Base-by-base conservation (phyloP, 2,329 filamentous ascomycete genomes). In the Fusarium verticillioides region DNA sequence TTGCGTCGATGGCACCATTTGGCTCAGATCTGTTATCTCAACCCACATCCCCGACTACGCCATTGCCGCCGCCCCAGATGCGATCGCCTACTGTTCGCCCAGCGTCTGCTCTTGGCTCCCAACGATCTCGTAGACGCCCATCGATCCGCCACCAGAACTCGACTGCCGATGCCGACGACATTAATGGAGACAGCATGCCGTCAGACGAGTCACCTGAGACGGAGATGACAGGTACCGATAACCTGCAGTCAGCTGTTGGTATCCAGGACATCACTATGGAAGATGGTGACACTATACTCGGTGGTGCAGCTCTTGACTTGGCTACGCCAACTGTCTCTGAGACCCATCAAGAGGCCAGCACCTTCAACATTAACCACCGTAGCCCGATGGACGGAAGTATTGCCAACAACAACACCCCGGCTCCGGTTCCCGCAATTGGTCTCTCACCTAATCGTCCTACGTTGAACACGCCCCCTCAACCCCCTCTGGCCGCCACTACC, bases 331-430 rank as follows among this genome's bases (percentile, higher is more conserved):
- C 93, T 39, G 93, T 93, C 6, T 95, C 95, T 0, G 94, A 96
- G 77, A 90, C 91, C n/a, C 82, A 83, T 52, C 93, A 95, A 76
- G 94, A 97, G 76, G 90, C 93, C 18, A 95, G 96, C 63, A 94
- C 95, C 1, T 98, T 98, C 83, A 97, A 97, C 83, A 97, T 98
- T 77, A 95, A 94, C 11, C 96, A 98, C 81, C 92, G 93, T 60
- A 92, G 92, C 53, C 90, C 92, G 3, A 90, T 96, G 40, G 95
- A 97, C 79, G 94, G 94, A 56, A 97, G 94, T 82, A 92, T 96
- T 65, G 90, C 92, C 75, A 95, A 93, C 79, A 90, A 90, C 66
- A 88, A 89, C 39, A 89, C 92, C 7, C 91, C 93, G 49, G 88
- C 90, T 0, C 86, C 87, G 12, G 91, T 92, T 23, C 89, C 91